Base-by-base conservation (phyloP, 768 basidiomycete species). In the Ephemerocybe angulata region DNA sequence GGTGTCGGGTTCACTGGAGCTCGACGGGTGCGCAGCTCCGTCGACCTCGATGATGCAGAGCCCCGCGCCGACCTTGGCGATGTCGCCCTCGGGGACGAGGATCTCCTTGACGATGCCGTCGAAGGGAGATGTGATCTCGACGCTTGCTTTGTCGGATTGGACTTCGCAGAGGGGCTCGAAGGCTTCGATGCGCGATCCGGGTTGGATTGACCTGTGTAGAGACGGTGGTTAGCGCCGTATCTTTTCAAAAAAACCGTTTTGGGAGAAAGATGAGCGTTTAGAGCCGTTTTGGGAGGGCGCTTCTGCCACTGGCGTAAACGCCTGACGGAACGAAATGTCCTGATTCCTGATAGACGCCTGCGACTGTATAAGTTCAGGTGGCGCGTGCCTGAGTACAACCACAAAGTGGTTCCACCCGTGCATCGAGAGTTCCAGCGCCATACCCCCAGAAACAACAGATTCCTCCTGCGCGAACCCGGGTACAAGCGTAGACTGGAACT, bases 91-190 rank as follows among this genome's bases (percentile, higher is more conserved):
- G 59, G 85, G 71, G 17, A 92, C 90, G 1, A 90, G 74, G 5
- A 93, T 69, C 58, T 88, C 79, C 57, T 79, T 84, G 44, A 94
- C 73, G 29, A 84, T 72, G 4, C 92, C 92, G 38, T 92, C 87
- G 62, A 80, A 93, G 1, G 92, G 92, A 54, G 86, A 87, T 2
- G 92, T 94, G 53, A 95, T 93, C 68, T 94, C 92, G 24, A 94
- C 91, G 68, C 84, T 88, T 1, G 90, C 91, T 68, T 93, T 93
- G 79, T 93, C 91, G 58, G 86, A 88, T 71, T 93, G 90, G 2
- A 93, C 90, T 58, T 93, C 91, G 63, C 89, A 91, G 4, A 93
- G 73, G 8, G 78, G 73, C 46, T 89, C 88, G 62, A 94, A 94
- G 12, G 80, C 76, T 52, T 81, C 74, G 0, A 94, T 70, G 0